These are phyloP conservation scores for sorghum (Sorghum bicolor) DNA, from an alignment of 176 grass and related monocot species.

Conservation along the genomic window DNA sequence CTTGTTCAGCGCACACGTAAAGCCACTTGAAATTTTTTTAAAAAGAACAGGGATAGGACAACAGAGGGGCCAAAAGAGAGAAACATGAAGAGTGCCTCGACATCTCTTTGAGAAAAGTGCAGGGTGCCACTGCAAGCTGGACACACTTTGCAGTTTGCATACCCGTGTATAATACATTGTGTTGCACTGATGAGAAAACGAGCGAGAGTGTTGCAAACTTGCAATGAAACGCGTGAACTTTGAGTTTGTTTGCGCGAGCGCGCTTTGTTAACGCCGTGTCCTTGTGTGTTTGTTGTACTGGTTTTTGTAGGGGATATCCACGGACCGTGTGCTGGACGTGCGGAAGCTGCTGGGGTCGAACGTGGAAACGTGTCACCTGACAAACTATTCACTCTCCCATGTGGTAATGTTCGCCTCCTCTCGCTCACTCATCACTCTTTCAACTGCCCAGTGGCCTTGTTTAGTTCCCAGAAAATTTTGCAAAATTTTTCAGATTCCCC, in stretches of 20 bases:
- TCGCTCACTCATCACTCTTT: no score
- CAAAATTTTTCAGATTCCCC: no score
- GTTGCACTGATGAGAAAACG: neutral
- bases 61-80: no score
- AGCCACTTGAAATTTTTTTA: no score
- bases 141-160: neutral
- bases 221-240: neutral
- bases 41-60: no score
- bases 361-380: slow-evolving; percentile 86
- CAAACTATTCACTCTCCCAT: slow-evolving; percentile 88
- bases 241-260: no score
- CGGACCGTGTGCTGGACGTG: slow-evolving; percentile 85
- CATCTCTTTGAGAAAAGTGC: neutral
- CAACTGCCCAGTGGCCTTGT: no score
- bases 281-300: neutral
- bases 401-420: slow-evolving; percentile 43
- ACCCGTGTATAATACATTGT: neutral
- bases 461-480: no score
- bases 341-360: slow-evolving; percentile 73
- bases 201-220: neutral
- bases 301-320: slow-evolving; percentile 73
- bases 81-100: no score
- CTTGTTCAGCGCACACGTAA: neutral
- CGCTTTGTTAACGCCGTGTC: neutral
- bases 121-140: neutral